Base-by-base conservation (phyloP, 371 early-diverging fungal genomes). In the Actinomortierella ambigua region DNA sequence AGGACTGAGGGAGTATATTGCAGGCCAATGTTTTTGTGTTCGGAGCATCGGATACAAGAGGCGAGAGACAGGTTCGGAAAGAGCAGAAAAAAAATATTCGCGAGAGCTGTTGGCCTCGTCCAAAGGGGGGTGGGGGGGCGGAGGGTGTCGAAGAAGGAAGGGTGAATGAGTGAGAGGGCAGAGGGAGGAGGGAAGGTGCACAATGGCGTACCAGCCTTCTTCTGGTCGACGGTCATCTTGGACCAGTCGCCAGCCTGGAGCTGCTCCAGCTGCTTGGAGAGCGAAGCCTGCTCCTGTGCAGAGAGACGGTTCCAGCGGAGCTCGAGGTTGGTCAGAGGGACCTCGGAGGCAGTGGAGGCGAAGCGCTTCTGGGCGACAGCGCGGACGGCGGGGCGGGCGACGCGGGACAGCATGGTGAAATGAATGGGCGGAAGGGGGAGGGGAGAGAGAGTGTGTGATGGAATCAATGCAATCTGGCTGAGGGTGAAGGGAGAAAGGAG, bases 201-300 rank as follows among this genome's bases (percentile, higher is more conserved):
- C 26, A 40, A 40, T 8, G 28, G 82, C 90, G 77, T 86, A 96
- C 97, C 88, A 73, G 98, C 95, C 79, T 93, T 89, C 92, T 98
- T 98, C 80, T 98, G 90, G 50, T 96, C 96, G 59, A 89, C 63
- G 50, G 96, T 82, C 67, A 98, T 81, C 62, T 84, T 79, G 83
- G 91, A 92, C 98, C 98, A 98, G 82, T 98, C 97, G 52, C 86
- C 93, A 85, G 93, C 93, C 85, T 96, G 94, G 63, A 81, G 81
- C 76, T 90, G 92, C 66, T 85, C 85, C 47, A 98, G 86, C 62
- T 85, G 81, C 77, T 90, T 92, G 59, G 91, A 82, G 59, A 96
- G 86, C 56, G 90, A 88, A 65, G 84, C 84, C 84, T 93, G 94
- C 79, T 96, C 95, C 62, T 84, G 82, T 60, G 88, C 83, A 41